A percentile compares a stretch with the other conserved stretches of the same genome.
These are phyloP conservation scores for Termitomyces sp. DNA, from an alignment of 768 basidiomycete species.

Conservation along the genomic window DNA sequence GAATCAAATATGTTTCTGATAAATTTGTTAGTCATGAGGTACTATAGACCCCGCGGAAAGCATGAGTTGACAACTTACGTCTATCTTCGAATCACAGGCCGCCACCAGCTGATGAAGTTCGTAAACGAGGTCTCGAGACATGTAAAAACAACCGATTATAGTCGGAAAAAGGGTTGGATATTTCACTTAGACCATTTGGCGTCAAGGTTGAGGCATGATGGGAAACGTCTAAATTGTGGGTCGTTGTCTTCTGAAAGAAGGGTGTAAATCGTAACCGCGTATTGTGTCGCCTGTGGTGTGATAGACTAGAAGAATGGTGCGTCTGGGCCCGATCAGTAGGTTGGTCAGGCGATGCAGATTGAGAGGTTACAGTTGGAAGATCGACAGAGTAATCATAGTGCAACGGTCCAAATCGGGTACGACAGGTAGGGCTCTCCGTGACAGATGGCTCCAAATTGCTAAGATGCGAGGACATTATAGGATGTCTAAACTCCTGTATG, in stretches of 20 bases:
- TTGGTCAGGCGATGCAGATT: not conserved
- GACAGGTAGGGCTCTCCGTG: not conserved
- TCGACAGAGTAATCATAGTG: conserved; percentile 3
- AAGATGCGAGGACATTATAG: not conserved
- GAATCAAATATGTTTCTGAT: not conserved
- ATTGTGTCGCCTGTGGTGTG: conserved; percentile 3
- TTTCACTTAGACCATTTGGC: not conserved
- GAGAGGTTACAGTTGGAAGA: not conserved
- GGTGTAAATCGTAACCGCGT: not conserved
- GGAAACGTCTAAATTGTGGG: not conserved
- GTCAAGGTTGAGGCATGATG: not conserved
- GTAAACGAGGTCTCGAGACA: conserved; percentile 18
- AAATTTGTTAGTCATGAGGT: not conserved
- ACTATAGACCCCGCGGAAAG: not conserved
- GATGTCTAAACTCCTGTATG: not conserved
- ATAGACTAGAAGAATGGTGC: not conserved
- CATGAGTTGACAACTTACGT: conserved; percentile 2
- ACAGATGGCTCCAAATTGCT: not conserved
- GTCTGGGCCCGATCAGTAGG: not conserved
- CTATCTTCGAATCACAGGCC: conserved; percentile 17
- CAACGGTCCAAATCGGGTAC: not conserved
- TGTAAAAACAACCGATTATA: conserved; percentile 3
- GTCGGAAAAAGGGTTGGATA: not conserved
- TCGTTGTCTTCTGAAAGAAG: not conserved
- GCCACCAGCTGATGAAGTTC: conserved; percentile 27